Evolutionary conservation across 257 asterid genomes (phyloP).

Genomic region (Penstemon eatonii): DNA sequence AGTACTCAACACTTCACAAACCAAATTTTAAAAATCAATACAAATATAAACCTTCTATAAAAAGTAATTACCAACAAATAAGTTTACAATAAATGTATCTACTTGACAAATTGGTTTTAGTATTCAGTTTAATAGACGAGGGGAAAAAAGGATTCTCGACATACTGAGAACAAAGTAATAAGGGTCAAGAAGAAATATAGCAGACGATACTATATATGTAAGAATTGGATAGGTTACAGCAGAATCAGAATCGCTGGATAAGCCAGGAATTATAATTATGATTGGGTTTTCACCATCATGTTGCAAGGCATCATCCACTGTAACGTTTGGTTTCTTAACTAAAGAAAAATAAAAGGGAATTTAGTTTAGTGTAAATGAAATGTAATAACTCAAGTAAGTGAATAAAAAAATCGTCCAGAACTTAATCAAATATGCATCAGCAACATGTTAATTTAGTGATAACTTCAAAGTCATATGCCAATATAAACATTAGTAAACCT

Average conservation of each 20-base stretch:
- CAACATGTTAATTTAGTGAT: no score
- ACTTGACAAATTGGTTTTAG: no score
- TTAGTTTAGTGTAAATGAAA: background rate
- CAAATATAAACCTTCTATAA: no score
- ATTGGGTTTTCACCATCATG: constrained; percentile 42
- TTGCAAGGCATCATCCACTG: constrained; percentile 32
- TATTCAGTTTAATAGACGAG: no score
- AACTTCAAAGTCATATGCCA: background rate
- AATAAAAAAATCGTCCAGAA: no score
- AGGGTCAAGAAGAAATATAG: constrained; percentile 22
- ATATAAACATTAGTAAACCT: background rate
- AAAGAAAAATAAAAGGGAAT: constrained; percentile 23
- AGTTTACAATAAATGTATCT: no score
- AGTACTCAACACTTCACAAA: no score
- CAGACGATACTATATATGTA: background rate
- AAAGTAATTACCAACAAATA: no score
- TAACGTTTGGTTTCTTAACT: constrained; percentile 26
- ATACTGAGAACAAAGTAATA: constrained; percentile 50
- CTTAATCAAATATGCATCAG: no score
- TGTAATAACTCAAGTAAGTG: no score
- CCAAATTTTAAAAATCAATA: no score
- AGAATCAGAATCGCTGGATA: constrained; percentile 55
- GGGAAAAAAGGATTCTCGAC: no score
- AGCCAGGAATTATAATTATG: constrained; percentile 54
- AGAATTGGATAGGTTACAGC: constrained; percentile 36